Base-by-base conservation (phyloP, 2,329 filamentous ascomycete genomes). In the Colletotrichum lini region DNA sequence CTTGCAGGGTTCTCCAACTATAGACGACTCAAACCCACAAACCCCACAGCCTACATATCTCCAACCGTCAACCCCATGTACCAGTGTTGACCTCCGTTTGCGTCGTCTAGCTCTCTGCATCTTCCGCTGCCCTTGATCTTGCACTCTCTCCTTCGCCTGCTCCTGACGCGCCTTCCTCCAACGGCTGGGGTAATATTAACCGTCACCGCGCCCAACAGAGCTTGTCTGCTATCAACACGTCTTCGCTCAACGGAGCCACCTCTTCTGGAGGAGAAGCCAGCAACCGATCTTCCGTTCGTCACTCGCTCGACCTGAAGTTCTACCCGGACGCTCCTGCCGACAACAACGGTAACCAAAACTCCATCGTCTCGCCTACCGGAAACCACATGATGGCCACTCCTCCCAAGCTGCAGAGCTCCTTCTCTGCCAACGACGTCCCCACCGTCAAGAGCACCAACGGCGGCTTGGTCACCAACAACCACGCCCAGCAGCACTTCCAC, bases 341-440 rank as follows among this genome's bases (percentile, higher is more conserved):
- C 58, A 75, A 15, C 53, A 56, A 87, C 58, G 75, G 15, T 35
- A 56, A 78, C 13, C 73, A 81, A 35, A 77, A 78, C 50, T 76
- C 76, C 49, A 78, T 83, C 59, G 83, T 86, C 73, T 81, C 86
- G 38, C 83, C 89, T 3, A 81, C 88, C 18, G 80, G 82, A 35
- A 88, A 79, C 68, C 85, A 88, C 71, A 81, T 82, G 71, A 88
- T 92, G 80, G 86, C 89, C 35, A 89, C 89, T 64, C 89, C 93
- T 45, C 90, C 92, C 40, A 94, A 94, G 84, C 82, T 98, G 69
- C 93, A 95, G 82, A 92, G 93, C 54, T 98, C 96, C 0, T 98
- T 94, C 84, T 98, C 96, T 12, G 91, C 94, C 65, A 96, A 93
- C 80, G 95, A 98, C 78, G 87, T 98, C 23, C 93, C 95, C 5